Evolutionary conservation across 2,329 filamentous ascomycete genomes (phyloP), one percentile per base, ranked within the genome.

Genomic region (Colletotrichum magnum): DNA sequence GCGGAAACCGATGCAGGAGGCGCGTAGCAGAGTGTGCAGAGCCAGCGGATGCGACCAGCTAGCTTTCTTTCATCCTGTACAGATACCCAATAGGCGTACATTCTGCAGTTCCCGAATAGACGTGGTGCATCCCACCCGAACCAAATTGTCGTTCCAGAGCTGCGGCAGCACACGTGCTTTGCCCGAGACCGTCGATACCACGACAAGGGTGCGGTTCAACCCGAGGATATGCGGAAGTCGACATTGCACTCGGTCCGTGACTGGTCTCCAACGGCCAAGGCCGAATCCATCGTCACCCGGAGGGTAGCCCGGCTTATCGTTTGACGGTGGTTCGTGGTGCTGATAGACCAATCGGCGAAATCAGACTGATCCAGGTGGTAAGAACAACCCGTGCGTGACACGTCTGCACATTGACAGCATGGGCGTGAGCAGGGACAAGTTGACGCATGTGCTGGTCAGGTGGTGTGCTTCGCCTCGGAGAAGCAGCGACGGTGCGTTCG

Each of bases 71-170:
- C 10, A 28, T 48, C 50, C 43, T 21, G 41, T 24, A 52, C 51
- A 58, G 10, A 65, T 64, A 58, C 54, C 57, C 56, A 69, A 61
- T 66, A 57, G 47, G 62, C 39, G 18, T 41, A 5, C 39, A 39
- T 18, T 18, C 15, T 58, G 45, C n/a, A 2, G 41, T 62, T 62
- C 60, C 69, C 39, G 10, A 69, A 69, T 69, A 69, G 57, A 69
- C 45, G 51, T 28, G 7, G 24, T 58, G 56, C 67, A 69, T 60
- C 21, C 16, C 15, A 52, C n/a, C 16, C 16, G 51, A 18, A 41
- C 48, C 43, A 5, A 47, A 24, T 18, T 39, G 36, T 43, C 15
- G 28, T 18, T 56, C 56, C 43, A 43, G 15, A 57, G 41, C 52
- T 58, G 32, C 39, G 18, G 52, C 10, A 9, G 18, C 26, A 39